Conservation (phyloP, 2,329 filamentous ascomycete species). For the Aspergillus hiratsukae region DNA sequence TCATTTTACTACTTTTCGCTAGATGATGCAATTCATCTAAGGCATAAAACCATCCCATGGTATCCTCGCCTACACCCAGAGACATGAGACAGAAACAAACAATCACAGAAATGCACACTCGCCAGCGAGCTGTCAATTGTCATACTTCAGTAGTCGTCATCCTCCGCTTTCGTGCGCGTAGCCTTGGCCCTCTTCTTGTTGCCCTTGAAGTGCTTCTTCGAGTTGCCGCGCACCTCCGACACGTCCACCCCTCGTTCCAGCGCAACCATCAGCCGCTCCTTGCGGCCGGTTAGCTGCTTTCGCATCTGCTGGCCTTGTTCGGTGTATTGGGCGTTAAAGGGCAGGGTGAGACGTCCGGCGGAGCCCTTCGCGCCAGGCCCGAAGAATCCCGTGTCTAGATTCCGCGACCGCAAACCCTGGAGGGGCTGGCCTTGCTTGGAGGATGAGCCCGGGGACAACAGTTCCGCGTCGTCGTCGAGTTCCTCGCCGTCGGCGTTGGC, state of each 20-base stretch:
- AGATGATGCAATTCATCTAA: not conserved
- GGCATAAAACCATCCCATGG: not conserved
- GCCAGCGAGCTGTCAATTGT: slow-evolving; percentile 19
- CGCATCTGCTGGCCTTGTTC: slow-evolving; percentile 70
- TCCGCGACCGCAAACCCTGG: slow-evolving; percentile 67
- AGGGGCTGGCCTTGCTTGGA: slow-evolving; percentile 38
- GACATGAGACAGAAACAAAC: not conserved
- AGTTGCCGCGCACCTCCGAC: slow-evolving; percentile 60
- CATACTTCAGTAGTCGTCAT: slow-evolving; percentile 27
- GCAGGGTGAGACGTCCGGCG: slow-evolving; percentile 66
- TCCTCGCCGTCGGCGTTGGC: slow-evolving; percentile 15
- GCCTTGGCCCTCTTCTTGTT: slow-evolving; percentile 35
- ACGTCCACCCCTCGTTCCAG: slow-evolving; percentile 81
- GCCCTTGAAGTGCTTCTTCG: slow-evolving; percentile 74
- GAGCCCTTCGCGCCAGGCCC: slow-evolving; percentile 54
- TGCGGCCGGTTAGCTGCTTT: slow-evolving; percentile 76
- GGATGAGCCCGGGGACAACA: slow-evolving; percentile 9
- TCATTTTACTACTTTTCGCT: not conserved
- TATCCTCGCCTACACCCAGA: not conserved
- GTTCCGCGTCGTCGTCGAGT: slow-evolving; percentile 21
- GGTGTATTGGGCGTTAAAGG: slow-evolving; percentile 86
- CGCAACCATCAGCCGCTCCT: slow-evolving; percentile 72
- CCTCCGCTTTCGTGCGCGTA: slow-evolving; percentile 25
- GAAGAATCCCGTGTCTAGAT: slow-evolving; percentile 88
- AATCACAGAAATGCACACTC: slow-evolving; percentile 15